Base-by-base conservation (phyloP, 2,329 filamentous ascomycete species). In the Dendrostoma leiphaemia region DNA sequence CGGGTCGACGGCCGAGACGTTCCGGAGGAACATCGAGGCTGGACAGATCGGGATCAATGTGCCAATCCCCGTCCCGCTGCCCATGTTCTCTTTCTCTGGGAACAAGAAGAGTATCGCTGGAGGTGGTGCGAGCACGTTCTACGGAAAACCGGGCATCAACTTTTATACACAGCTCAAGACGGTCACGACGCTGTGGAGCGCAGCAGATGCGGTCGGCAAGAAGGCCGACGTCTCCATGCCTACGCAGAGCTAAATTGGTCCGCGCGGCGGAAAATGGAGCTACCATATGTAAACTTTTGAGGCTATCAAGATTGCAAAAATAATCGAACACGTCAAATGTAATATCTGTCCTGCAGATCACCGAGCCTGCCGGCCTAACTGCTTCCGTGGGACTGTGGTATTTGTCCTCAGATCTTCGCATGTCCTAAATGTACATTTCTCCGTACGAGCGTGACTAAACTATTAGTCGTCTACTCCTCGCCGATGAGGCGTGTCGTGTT, bases 111-210 rank as follows among this genome's bases (percentile, higher is more conserved):
- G 86, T 66, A 80, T 97, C 54, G 94, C 94, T 1, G 94, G 93
- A 51, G 92, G 92, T 49, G 93, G 94, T 58, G 89, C 90, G 34
- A 96, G 84, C 75, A 96, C 91, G 15, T 97, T 99, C 71, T 99
- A 99, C 74, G 94, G 94, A 62, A 89, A 90, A 73, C 90, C 91
- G 1, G 94, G 93, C 23, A 74, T 99, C 69, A 86, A 89, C 68
- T 99, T 99, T 70, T 97, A 96, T 74, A 99, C 94, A 3, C 94
- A 97, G 76, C 83, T 89, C 68, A 97, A 99, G 89, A 99, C 94
- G 3, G 94, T 99, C 46, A 99, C 94, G 50, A 88, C 90, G 62
- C 75, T 95, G 69, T 99, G 94, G 94, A 82, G 81, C 60, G 81
- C 79, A 55, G 86, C 90, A 68, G 89, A 92, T 74, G 88, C 87